Evolutionary conservation across 2,329 filamentous ascomycete species (phyloP).

Genomic region (Hortaea sp.): DNA sequence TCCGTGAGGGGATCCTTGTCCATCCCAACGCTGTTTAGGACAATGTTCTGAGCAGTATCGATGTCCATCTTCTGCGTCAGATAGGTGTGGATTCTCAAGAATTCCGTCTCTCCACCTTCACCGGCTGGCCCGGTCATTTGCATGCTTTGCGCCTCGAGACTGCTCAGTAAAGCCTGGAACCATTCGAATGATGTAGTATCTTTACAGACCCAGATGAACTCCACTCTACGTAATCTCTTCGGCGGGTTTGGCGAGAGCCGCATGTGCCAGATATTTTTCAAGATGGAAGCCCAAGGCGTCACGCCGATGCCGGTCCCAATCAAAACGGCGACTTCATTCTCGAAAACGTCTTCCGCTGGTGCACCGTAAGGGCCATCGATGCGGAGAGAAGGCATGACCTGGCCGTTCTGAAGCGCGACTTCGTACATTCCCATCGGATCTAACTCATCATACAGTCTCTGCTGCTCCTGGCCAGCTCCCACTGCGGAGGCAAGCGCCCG

Average conservation of each 20-base stretch:
- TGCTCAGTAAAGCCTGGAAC: conserved; percentile 91
- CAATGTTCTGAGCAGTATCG: conserved; percentile 92
- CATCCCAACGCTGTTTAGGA: conserved; percentile 86
- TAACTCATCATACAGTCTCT: conserved; percentile 80
- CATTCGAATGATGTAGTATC: conserved; percentile 95
- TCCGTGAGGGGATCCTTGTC: conserved; percentile 86
- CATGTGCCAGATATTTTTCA: conserved; percentile 98
- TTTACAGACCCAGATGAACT: conserved; percentile 98
- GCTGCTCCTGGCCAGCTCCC: conserved; percentile 79
- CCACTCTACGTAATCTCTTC: conserved; percentile 78
- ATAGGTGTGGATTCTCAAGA: conserved; percentile 96
- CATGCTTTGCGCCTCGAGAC: conserved; percentile 75
- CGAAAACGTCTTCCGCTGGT: conserved; percentile 93
- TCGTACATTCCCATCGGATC: conserved; percentile 98
- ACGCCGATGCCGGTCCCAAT: conserved; percentile 83
- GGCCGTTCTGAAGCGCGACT: conserved; percentile 84
- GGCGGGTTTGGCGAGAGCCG: conserved; percentile 84
- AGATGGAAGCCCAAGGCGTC: conserved; percentile 74
- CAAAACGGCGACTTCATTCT: conserved; percentile 78
- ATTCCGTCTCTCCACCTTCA: conserved; percentile 53
- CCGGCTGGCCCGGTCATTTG: conserved; percentile 43
- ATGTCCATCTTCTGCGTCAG: conserved; percentile 87
- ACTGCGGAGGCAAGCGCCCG: conserved; percentile 85
- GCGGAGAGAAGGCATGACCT: conserved; percentile 79
- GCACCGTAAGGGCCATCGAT: conserved; percentile 96